These are phyloP conservation scores for Sarocladium strictum DNA, from an alignment of 2,329 filamentous ascomycete species.

Conservation along the genomic window DNA sequence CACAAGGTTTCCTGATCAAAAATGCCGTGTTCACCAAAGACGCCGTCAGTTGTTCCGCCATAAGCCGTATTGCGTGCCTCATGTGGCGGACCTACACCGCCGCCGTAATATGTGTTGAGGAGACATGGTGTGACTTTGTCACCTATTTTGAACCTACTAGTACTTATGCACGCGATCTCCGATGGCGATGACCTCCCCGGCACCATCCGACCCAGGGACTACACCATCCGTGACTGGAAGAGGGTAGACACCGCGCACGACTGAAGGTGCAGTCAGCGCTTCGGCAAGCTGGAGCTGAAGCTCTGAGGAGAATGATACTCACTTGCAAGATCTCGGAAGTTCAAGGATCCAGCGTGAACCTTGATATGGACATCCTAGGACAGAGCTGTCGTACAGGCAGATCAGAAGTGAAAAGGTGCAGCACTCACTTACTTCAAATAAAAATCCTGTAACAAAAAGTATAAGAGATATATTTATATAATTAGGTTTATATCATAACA, in stretches of 20 bases:
- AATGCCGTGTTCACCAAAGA: neutral
- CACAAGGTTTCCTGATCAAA: neutral
- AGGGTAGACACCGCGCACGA: slow-evolving; percentile 27
- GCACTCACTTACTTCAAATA: no score
- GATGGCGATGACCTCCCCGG: slow-evolving; percentile 46
- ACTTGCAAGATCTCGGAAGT: neutral
- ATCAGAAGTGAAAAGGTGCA: no score
- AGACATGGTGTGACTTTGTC: slow-evolving; percentile 51
- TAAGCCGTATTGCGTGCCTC: neutral
- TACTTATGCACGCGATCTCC: slow-evolving; percentile 45
- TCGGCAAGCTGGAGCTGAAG: neutral
- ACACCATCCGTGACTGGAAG: slow-evolving; percentile 36
- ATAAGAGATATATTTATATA: no score
- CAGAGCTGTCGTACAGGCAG: no score
- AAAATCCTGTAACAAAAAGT: no score
- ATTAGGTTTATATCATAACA: no score
- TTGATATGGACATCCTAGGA: neutral
- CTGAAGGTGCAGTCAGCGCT: neutral
- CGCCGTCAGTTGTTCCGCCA: neutral
- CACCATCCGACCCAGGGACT: slow-evolving; percentile 47
- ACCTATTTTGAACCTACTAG: slow-evolving; percentile 41
- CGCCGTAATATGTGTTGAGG: slow-evolving; percentile 52
- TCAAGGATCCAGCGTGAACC: neutral
- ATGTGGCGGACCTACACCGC: slow-evolving; percentile 21
- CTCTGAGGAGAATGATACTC: neutral